phyloP scores from a whole-genome alignment of 306 rosid species.

The Gleditsia sinensis region DNA sequence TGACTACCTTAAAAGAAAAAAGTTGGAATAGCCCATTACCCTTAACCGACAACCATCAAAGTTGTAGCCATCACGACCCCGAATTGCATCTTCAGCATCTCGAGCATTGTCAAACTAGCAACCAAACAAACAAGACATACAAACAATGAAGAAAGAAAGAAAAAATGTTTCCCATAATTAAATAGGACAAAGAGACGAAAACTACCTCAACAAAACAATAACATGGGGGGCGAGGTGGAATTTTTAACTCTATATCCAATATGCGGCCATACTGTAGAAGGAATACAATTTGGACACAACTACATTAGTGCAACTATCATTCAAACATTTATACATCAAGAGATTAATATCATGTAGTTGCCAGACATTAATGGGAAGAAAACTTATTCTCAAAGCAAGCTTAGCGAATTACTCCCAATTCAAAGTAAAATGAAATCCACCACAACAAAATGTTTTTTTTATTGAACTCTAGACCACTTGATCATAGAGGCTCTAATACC shows the following conservation, averaged over 20 bases:
- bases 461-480: too few species aligned
- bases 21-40: constrained; percentile 44
- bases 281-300: constrained; percentile 29
- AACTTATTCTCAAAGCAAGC: neutral
- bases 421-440: neutral
- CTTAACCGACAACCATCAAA: constrained; percentile 97
- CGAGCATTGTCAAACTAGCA: constrained; percentile 90
- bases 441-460: neutral
- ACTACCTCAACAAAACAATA: constrained; percentile 96
- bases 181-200: neutral
- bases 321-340: neutral
- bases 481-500: too few species aligned
- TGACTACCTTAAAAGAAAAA: neutral
- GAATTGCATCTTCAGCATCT: constrained; percentile 95
- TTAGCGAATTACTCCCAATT: neutral
- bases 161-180: neutral
- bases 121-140: constrained; percentile 23
- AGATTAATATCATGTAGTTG: neutral
- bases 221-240: constrained; percentile 98
- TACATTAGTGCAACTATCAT: constrained; percentile 21
- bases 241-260: constrained; percentile 88
- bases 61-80: constrained; percentile 97
- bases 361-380: neutral
- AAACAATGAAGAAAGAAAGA: neutral
- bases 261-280: constrained; percentile 91